Conservation (phyloP, 495 filamentous ascomycete genomes). For the Penicillium arizonense region DNA sequence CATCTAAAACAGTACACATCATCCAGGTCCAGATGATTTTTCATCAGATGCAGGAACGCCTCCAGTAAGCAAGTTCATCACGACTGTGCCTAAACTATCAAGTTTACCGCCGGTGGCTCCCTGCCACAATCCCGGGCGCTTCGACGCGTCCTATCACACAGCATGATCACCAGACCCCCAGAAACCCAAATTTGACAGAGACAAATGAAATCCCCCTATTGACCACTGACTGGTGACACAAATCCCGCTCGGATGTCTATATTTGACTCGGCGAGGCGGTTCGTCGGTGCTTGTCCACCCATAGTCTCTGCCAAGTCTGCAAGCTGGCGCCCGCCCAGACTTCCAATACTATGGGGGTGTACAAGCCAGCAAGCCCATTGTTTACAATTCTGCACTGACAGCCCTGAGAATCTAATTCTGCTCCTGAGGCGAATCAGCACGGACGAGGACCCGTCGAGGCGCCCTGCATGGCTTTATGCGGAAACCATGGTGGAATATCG, state of each 20-base stretch:
- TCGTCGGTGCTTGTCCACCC: background rate
- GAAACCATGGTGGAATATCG: background rate
- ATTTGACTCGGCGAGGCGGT: conserved; percentile 6
- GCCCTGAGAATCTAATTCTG: conserved; percentile 5
- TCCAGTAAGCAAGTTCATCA: background rate
- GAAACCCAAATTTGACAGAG: background rate
- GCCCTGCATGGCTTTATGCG: background rate
- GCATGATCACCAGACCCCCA: background rate
- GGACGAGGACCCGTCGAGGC: background rate
- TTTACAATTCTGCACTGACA: background rate
- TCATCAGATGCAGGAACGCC: background rate
- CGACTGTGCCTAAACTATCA: background rate
- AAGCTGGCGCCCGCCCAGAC: conserved; percentile 16
- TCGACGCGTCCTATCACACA: conserved; percentile 21
- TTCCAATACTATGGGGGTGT: conserved; percentile 6
- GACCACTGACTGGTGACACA: background rate
- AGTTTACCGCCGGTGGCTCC: conserved; percentile 13
- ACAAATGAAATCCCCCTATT: conserved; percentile 2
- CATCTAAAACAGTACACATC: background rate
- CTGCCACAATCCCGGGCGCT: conserved; percentile 18
- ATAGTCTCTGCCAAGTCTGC: conserved; percentile 23
- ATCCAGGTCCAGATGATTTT: background rate
- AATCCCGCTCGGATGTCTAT: conserved; percentile 3
- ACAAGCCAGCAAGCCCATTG: background rate
- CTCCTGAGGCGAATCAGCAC: conserved; percentile 1